phyloP scores from a whole-genome alignment of 805 yeast species.

The Starmerella bombicola region DNA sequence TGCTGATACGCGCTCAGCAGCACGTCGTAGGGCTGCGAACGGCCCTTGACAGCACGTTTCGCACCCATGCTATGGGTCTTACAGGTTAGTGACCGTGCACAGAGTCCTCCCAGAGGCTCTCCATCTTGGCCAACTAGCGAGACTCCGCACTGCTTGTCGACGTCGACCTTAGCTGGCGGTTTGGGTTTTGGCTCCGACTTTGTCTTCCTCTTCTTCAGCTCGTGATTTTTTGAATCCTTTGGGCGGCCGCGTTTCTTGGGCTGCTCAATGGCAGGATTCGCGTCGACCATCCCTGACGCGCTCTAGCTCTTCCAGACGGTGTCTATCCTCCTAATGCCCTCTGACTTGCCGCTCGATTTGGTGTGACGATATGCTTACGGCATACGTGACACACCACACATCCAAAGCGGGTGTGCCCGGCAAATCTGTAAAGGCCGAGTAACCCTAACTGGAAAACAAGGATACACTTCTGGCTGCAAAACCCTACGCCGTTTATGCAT shows the following conservation, averaged over 20 bases:
- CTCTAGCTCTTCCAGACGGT: no score
- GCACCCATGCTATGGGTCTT: constrained; percentile 98
- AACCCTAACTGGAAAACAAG: no score
- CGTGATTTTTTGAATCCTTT: constrained; percentile 4
- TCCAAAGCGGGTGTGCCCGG: no score
- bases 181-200: constrained; percentile 39
- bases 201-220: constrained; percentile 14
- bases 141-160: constrained; percentile 76
- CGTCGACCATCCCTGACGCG: neutral
- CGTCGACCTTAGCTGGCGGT: constrained; percentile 37
- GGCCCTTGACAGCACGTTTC: constrained; percentile 82
- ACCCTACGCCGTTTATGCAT: no score
- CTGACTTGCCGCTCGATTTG: no score
- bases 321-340: no score
- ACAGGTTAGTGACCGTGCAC: constrained; percentile 92
- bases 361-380: no score
- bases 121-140: constrained; percentile 34
- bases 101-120: constrained; percentile 70
- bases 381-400: no score
- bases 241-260: constrained; percentile 13
- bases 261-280: neutral
- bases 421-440: no score
- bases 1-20: constrained; percentile 83
- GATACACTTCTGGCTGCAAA: no score
- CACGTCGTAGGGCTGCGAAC: constrained; percentile 84